Evolutionary conservation across 2,329 filamentous ascomycete genomes (phyloP).

Genomic region (Sclerotinia nivalis): DNA sequence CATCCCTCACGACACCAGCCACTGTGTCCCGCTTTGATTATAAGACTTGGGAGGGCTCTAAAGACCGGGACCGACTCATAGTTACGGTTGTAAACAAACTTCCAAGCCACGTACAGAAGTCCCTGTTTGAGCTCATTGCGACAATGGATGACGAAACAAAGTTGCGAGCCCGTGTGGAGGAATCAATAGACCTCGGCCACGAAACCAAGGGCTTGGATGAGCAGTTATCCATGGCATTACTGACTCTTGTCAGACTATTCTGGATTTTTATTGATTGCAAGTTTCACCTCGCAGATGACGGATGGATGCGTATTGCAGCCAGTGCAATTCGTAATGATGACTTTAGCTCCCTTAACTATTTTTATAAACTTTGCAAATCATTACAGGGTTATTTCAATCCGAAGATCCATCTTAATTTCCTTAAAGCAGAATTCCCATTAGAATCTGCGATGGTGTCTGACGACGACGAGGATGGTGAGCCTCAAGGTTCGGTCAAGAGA

Average conservation of each 20-base stretch:
- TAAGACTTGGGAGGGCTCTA: slow-evolving; percentile 29
- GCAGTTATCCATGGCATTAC: slow-evolving; percentile 23
- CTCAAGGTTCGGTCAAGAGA: slow-evolving; percentile 48
- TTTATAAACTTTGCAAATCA: slow-evolving; percentile 11
- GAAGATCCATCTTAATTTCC: slow-evolving; percentile 7
- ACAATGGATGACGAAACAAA: slow-evolving; percentile 19
- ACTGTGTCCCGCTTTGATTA: slow-evolving; percentile 33
- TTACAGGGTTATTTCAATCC: slow-evolving; percentile 18
- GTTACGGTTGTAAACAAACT: slow-evolving; percentile 41
- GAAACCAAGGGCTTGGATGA: slow-evolving; percentile 28
- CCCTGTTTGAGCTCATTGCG: slow-evolving; percentile 20
- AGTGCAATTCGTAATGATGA: not conserved
- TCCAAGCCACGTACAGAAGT: slow-evolving; percentile 1
- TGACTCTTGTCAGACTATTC: slow-evolving; percentile 34
- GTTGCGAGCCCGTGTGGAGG: slow-evolving; percentile 17
- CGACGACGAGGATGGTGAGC: slow-evolving; percentile 35
- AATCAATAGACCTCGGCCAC: not conserved
- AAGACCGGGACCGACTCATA: slow-evolving; percentile 44
- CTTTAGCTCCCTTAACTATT: not conserved
- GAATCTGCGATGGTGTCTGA: not conserved
- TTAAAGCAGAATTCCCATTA: not conserved
- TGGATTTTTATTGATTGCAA: slow-evolving; percentile 40
- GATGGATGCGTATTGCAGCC: slow-evolving; percentile 6
- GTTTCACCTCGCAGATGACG: slow-evolving; percentile 21
- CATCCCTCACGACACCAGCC: slow-evolving; percentile 31